Percentiles rank a stretch among this genome's conserved stretches.
Evolutionary conservation across 805 yeast genomes (phyloP).

Genomic region (Sporopachydermia lactativora): DNA sequence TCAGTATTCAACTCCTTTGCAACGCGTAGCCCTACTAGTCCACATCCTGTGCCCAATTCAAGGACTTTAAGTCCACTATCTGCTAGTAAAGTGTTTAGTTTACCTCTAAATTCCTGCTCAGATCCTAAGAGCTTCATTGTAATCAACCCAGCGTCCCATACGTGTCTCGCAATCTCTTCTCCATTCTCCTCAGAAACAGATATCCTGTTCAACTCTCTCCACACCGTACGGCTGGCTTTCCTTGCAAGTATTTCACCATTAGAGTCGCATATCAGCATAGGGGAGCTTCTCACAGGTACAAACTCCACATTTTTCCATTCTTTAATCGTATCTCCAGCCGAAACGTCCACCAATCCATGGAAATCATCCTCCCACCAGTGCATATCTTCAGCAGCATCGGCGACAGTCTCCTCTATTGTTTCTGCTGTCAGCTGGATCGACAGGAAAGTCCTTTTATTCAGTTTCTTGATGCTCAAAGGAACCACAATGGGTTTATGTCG

Average conservation of each 20-base stretch:
- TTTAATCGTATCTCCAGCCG: neutral
- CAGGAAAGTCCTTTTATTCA: too few relatives aligned
- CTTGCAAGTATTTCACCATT: neutral
- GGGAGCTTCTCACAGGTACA: neutral
- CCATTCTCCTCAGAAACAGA: conserved; percentile 24
- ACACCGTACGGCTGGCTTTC: neutral
- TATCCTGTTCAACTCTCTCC: neutral
- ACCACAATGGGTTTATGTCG: too few relatives aligned
- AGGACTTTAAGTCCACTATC: conserved; percentile 12
- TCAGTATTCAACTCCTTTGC: conserved; percentile 12
- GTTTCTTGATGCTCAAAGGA: too few relatives aligned
- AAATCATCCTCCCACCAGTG: conserved; percentile 1
- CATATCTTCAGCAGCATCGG: neutral
- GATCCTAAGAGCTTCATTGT: conserved; percentile 8
- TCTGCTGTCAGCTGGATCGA: too few relatives aligned
- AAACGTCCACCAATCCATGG: neutral
- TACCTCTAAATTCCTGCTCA: conserved; percentile 5
- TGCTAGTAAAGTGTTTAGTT: neutral
- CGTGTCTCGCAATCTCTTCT: conserved; percentile 26
- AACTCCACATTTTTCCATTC: neutral
- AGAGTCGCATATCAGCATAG: neutral
- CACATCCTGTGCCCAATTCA: conserved; percentile 31
- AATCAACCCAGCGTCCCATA: conserved; percentile 28
- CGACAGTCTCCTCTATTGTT: neutral
- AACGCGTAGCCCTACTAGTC: conserved; percentile 22